phyloP scores from a whole-genome alignment of 2,329 filamentous ascomycete species.

The Cladorrhinum sp. region DNA sequence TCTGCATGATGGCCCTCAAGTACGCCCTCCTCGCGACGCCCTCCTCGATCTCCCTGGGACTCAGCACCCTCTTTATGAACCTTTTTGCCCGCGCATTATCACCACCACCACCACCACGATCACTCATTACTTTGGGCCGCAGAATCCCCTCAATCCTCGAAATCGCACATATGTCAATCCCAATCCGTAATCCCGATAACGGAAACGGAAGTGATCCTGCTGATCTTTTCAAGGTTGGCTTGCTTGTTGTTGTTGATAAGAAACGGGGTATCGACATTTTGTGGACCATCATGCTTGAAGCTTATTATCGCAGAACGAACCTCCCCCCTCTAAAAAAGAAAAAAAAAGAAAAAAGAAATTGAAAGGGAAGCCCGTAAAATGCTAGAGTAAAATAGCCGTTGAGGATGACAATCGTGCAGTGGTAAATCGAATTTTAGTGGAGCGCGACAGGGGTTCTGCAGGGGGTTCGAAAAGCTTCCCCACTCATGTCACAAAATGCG shows the following conservation, averaged over 20 bases:
- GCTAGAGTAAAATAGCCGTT: too few species aligned
- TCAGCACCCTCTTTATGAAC: conserved; percentile 49
- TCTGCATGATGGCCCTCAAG: not conserved
- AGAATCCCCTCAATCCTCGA: conserved; percentile 58
- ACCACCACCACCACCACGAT: too few species aligned
- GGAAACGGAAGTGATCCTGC: too few species aligned
- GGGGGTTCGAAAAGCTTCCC: not conserved
- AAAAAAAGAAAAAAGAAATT: not conserved
- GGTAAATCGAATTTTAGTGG: not conserved
- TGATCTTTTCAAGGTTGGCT: too few species aligned
- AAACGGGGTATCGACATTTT: too few species aligned
- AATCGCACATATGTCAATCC: conserved; percentile 75
- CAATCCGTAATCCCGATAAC: too few species aligned
- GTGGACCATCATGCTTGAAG: too few species aligned
- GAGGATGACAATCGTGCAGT: too few species aligned
- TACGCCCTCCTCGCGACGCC: not conserved
- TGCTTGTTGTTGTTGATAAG: too few species aligned
- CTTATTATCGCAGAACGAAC: too few species aligned
- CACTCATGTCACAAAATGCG: not conserved
- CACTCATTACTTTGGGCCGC: too few species aligned
- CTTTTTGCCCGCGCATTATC: not conserved
- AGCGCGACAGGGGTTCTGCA: not conserved
- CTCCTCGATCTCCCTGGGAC: conserved; percentile 43
- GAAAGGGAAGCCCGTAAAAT: not conserved
- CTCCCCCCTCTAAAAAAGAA: too few species aligned